Percentiles rank a stretch among this genome's conserved stretches.
These are phyloP conservation scores for Globisporangium echinulatum DNA, from an alignment of 352 stramenopile species.

Conservation along the genomic window DNA sequence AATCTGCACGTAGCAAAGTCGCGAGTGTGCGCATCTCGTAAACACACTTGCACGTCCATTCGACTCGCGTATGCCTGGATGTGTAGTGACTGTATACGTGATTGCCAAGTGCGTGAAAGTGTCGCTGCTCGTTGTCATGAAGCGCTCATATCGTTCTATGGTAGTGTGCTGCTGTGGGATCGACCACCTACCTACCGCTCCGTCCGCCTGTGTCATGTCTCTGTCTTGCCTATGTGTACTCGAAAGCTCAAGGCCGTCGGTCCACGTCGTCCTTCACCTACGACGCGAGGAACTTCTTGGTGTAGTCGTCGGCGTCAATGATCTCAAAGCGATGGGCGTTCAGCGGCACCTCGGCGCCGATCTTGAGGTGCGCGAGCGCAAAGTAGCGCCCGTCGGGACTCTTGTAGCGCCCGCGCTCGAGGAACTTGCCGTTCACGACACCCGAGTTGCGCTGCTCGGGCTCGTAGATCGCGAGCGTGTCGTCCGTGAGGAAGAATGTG, in stretches of 20 bases:
- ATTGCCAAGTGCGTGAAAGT: no score
- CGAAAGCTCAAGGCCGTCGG: no score
- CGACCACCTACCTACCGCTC: no score
- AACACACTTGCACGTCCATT: no score
- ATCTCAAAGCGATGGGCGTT: conserved; percentile 75
- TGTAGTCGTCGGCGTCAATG: conserved; percentile 78
- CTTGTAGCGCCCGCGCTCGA: conserved; percentile 75
- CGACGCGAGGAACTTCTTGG: conserved; percentile 67
- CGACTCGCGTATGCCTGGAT: no score
- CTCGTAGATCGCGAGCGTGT: conserved; percentile 75
- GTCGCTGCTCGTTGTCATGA: background rate
- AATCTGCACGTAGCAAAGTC: no score
- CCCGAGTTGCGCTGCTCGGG: conserved; percentile 73
- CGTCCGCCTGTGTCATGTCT: no score
- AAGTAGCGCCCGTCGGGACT: conserved; percentile 48
- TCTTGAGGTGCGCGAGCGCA: conserved; percentile 46
- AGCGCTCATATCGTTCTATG: background rate
- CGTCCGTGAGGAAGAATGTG: conserved; percentile 78
- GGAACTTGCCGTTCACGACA: conserved; percentile 79
- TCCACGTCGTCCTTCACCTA: conserved; percentile 12
- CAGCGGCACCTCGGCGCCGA: conserved; percentile 51
- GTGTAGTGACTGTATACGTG: no score
- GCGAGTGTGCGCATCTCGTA: no score
- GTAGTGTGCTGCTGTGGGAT: no score
- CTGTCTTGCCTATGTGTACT: no score